Conservation (phyloP, 768 basidiomycete species). For the Collybia sp. region DNA sequence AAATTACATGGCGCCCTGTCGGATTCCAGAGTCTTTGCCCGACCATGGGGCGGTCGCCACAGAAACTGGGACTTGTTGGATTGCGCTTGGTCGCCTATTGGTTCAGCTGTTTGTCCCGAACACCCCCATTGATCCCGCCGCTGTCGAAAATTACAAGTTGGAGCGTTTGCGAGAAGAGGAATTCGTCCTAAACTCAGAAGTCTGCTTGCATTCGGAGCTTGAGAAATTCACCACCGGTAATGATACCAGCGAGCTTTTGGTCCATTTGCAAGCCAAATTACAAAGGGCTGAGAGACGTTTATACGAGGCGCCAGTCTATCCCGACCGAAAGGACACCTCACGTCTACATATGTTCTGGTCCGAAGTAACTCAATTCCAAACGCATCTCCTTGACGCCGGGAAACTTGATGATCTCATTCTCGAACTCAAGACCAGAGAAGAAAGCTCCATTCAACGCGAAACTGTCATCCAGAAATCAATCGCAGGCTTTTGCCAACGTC, state of each 20-base stretch:
- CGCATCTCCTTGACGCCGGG: slow-evolving; percentile 42
- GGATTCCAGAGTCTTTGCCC: not conserved
- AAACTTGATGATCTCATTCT: slow-evolving; percentile 47
- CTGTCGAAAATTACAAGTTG: slow-evolving; percentile 43
- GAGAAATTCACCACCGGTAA: slow-evolving; percentile 59
- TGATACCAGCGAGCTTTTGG: slow-evolving; percentile 39
- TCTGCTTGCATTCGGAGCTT: slow-evolving; percentile 47
- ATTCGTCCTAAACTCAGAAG: slow-evolving; percentile 38
- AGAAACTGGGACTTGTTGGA: slow-evolving; percentile 42
- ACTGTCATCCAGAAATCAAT: slow-evolving; percentile 76
- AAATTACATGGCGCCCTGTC: slow-evolving; percentile 16
- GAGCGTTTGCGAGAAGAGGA: slow-evolving; percentile 40
- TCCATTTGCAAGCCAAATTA: slow-evolving; percentile 35
- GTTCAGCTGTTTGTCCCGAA: slow-evolving; percentile 78
- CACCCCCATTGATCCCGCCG: slow-evolving; percentile 82
- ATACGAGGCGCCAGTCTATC: slow-evolving; percentile 18
- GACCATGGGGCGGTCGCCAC: slow-evolving; percentile 5
- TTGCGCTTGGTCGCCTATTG: slow-evolving; percentile 54
- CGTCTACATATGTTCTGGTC: slow-evolving; percentile 65
- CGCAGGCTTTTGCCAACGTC: slow-evolving; percentile 68
- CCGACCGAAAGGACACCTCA: slow-evolving; percentile 35
- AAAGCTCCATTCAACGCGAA: slow-evolving; percentile 48
- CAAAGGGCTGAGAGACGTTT: slow-evolving; percentile 23
- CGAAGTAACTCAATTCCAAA: slow-evolving; percentile 72
- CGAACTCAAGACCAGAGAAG: slow-evolving; percentile 28